These are phyloP conservation scores for Leccinum sublutescens DNA, from an alignment of 768 basidiomycete genomes.

Conservation along the genomic window DNA sequence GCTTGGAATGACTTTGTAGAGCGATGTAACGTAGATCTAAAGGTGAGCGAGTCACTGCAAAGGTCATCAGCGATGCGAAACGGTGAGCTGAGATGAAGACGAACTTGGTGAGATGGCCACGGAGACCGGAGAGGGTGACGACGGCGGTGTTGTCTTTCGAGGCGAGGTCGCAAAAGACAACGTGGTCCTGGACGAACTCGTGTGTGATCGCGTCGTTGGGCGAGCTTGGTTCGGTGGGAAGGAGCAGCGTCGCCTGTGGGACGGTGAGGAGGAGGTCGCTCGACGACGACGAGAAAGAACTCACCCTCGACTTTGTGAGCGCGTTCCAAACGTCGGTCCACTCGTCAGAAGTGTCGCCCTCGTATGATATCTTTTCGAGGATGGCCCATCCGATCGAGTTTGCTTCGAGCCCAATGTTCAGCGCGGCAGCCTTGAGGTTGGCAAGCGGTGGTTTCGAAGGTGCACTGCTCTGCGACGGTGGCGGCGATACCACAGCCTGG, in stretches of 20 bases:
- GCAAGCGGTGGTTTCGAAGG: conserved; percentile 68
- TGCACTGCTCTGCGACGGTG: conserved; percentile 54
- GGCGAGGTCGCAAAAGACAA: conserved; percentile 61
- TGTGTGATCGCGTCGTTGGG: conserved; percentile 57
- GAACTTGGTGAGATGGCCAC: conserved; percentile 67
- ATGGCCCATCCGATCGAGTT: conserved; percentile 74
- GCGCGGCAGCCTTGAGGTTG: conserved; percentile 71
- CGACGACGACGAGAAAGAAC: conserved; percentile 19
- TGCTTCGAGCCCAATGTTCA: conserved; percentile 62
- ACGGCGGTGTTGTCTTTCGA: conserved; percentile 48
- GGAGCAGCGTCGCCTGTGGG: conserved; percentile 70
- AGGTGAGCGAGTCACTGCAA: conserved; percentile 37
- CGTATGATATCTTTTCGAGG: conserved; percentile 63
- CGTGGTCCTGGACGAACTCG: conserved; percentile 82
- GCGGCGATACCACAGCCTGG: conserved; percentile 18
- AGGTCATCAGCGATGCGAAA: conserved; percentile 28
- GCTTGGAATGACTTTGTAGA: conserved; percentile 41
- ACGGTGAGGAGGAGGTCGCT: conserved; percentile 1
- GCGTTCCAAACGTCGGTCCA: conserved; percentile 72
- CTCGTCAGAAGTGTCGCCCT: conserved; percentile 50
- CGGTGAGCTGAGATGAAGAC: conserved; percentile 30
- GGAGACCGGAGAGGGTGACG: conserved; percentile 80
- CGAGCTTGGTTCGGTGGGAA: conserved; percentile 64
- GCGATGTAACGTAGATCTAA: conserved; percentile 44
- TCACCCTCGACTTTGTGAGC: conserved; percentile 65